phyloP scores from a whole-genome alignment of 495 filamentous ascomycete species.

The Talaromyces ruber region DNA sequence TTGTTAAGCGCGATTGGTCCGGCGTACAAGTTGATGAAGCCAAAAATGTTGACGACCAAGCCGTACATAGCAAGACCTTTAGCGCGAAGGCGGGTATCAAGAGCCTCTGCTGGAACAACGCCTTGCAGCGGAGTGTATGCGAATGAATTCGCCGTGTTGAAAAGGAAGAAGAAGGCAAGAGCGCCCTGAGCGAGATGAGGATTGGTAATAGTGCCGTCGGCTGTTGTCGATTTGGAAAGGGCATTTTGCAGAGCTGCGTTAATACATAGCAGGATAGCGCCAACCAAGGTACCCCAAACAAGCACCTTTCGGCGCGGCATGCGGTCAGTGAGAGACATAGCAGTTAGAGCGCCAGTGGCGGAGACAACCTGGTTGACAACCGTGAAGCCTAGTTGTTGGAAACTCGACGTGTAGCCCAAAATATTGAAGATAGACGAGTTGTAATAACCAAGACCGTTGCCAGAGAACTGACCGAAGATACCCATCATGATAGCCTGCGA shows the following conservation, averaged over 20 bases:
- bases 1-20: slow-evolving; percentile 46
- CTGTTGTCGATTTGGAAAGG: slow-evolving; percentile 31
- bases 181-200: slow-evolving; percentile 41
- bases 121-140: slow-evolving; percentile 65
- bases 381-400: slow-evolving; percentile 54
- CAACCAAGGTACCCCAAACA: slow-evolving; percentile 48
- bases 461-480: slow-evolving; percentile 46
- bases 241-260: slow-evolving; percentile 32
- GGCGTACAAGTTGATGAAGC: slow-evolving; percentile 53
- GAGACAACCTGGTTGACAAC: slow-evolving; percentile 57
- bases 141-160: slow-evolving; percentile 56
- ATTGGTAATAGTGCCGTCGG: slow-evolving; percentile 23
- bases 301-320: slow-evolving; percentile 55
- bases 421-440: slow-evolving; percentile 31
- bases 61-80: slow-evolving; percentile 56
- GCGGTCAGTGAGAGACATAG: slow-evolving; percentile 58
- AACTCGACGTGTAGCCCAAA: slow-evolving; percentile 32
- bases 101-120: slow-evolving; percentile 60
- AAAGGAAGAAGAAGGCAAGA: slow-evolving; percentile 61
- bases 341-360: slow-evolving; percentile 57
- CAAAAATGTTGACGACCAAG: slow-evolving; percentile 48
- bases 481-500: slow-evolving; percentile 53
- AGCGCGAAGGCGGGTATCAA: slow-evolving; percentile 52
- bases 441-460: slow-evolving; percentile 43
- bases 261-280: slow-evolving; percentile 32